Conservation (phyloP, 305 asterid genomes). For the Rubia peregrina region DNA sequence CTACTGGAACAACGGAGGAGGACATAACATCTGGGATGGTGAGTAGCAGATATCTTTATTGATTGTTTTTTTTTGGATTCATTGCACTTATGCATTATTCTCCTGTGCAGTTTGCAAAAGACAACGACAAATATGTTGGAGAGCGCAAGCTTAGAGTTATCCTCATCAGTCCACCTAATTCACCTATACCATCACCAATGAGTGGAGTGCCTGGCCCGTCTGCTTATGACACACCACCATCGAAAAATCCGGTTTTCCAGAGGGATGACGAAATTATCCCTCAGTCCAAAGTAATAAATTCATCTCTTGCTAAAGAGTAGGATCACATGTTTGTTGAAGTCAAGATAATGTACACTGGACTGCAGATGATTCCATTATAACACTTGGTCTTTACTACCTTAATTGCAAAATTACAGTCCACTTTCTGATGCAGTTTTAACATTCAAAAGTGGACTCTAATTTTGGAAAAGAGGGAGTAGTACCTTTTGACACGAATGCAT, state of each 20-base stretch:
- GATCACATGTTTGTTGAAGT: not conserved
- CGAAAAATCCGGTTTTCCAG: constrained; percentile 12
- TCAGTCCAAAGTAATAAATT: constrained; percentile 17
- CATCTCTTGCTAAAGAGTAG: not conserved
- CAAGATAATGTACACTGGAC: not conserved
- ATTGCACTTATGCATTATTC: not conserved
- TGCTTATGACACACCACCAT: constrained; percentile 11
- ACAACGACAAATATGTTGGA: constrained; percentile 31
- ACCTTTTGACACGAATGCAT: not conserved
- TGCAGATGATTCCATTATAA: too few species aligned
- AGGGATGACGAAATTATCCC: constrained; percentile 2
- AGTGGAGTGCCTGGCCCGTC: constrained; percentile 20
- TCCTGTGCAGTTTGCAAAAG: constrained; percentile 32
- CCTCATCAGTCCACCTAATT: constrained; percentile 30
- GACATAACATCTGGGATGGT: constrained; percentile 34
- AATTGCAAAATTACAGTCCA: not conserved
- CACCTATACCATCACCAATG: constrained; percentile 28
- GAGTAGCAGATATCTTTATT: constrained; percentile 1
- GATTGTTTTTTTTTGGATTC: not conserved
- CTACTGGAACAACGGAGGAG: constrained; percentile 34
- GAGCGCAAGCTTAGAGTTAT: constrained; percentile 38
- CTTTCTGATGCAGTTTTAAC: not conserved
- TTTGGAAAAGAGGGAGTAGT: not conserved
- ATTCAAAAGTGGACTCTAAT: not conserved
- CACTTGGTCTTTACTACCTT: not conserved